Percentiles rank a stretch among this genome's conserved stretches.
Conservation (phyloP, 345 rosid species). For the Arabidopsis arenosa region DNA sequence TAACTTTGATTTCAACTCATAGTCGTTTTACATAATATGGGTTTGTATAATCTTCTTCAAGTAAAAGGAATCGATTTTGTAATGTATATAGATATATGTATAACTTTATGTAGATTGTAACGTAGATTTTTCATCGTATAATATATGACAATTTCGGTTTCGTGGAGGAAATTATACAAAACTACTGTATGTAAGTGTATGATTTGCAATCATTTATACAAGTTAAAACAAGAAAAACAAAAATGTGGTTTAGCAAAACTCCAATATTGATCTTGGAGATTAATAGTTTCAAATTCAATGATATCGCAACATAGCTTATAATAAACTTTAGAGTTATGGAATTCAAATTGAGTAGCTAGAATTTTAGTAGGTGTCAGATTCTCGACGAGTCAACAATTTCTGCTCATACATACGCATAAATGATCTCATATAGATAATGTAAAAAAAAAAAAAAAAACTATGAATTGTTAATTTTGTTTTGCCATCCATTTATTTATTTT, state of each 20-base stretch:
- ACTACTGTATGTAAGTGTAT: background rate
- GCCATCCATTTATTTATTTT: background rate
- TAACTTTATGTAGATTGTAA: conserved; percentile 24
- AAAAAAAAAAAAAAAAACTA: no score
- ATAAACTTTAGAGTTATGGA: conserved; percentile 6
- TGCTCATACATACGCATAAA: conserved; percentile 24
- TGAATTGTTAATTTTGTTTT: no score
- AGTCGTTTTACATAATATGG: conserved; percentile 9
- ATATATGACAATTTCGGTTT: background rate
- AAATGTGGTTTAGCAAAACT: background rate
- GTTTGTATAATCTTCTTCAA: conserved; percentile 24
- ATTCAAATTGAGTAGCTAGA: conserved; percentile 24
- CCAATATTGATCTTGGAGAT: background rate
- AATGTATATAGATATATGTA: conserved; percentile 6
- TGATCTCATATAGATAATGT: background rate
- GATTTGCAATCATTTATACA: background rate
- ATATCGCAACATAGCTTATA: background rate
- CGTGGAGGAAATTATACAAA: conserved; percentile 10
- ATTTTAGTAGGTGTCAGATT: conserved; percentile 19
- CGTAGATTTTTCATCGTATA: background rate
- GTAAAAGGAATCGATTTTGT: conserved; percentile 14
- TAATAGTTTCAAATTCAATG: no score
- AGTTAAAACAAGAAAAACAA: background rate
- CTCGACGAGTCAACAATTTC: conserved; percentile 30
- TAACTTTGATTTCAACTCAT: conserved; percentile 29